A percentile compares a stretch with the other conserved stretches of the same genome.
Evolutionary conservation across 139 green algal species (phyloP).

Genomic region (Zygnema circumcarinatum): DNA sequence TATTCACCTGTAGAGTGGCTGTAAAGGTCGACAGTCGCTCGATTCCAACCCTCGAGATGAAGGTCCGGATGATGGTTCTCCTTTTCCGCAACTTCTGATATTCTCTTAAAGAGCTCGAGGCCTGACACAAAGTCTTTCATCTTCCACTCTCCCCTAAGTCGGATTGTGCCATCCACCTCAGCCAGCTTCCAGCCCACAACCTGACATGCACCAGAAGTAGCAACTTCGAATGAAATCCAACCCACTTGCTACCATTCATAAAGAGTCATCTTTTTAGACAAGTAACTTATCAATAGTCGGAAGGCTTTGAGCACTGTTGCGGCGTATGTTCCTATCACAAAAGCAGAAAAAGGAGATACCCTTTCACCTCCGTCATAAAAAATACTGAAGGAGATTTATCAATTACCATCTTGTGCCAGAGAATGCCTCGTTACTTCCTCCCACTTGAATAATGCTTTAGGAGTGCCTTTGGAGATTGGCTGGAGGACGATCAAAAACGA

Average conservation of each 20-base stretch:
- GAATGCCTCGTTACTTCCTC: too few relatives aligned
- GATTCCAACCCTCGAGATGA: conserved; percentile 70
- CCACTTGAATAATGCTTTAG: too few relatives aligned
- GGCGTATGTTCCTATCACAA: too few relatives aligned
- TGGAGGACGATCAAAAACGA: too few relatives aligned
- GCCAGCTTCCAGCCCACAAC: conserved; percentile 38
- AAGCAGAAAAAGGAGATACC: too few relatives aligned
- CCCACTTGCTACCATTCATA: neutral
- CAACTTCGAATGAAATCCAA: neutral
- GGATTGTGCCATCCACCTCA: neutral
- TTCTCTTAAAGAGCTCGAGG: conserved; percentile 29
- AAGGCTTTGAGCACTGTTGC: neutral
- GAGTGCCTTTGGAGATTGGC: too few relatives aligned
- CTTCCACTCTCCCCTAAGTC: conserved; percentile 43
- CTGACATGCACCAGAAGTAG: conserved; percentile 7
- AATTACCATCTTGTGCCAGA: too few relatives aligned
- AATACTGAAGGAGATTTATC: too few relatives aligned
- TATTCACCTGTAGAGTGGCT: conserved; percentile 59
- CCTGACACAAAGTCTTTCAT: conserved; percentile 27
- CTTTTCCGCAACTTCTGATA: conserved; percentile 69
- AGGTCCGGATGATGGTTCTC: conserved; percentile 76
- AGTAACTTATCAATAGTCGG: neutral
- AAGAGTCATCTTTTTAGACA: neutral
- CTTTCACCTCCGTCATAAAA: too few relatives aligned
- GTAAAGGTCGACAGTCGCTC: conserved; percentile 62